phyloP scores from a whole-genome alignment of 805 yeast species.

The Zygosaccharomyces gambellarensis region DNA sequence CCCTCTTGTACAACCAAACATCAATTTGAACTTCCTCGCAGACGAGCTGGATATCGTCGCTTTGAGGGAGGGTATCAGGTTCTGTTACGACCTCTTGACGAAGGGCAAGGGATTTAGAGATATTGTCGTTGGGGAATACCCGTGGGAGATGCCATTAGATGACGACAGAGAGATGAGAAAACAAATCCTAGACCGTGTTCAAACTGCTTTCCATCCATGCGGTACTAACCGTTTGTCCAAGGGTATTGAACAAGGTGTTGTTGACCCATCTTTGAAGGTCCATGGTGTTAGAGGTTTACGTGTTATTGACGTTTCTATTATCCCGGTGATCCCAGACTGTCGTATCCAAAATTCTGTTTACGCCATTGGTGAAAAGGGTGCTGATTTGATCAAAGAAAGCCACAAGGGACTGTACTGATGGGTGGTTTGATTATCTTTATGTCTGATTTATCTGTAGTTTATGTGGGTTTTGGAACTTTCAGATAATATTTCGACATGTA shows the following conservation, averaged over 20 bases:
- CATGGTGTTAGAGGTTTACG: slow-evolving; percentile 31
- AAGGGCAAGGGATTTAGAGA: slow-evolving; percentile 32
- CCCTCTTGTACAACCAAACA: slow-evolving; percentile 27
- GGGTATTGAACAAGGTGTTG: slow-evolving; percentile 23
- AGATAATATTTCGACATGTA: too few species aligned
- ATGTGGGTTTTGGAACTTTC: too few species aligned
- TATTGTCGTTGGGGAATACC: slow-evolving; percentile 29
- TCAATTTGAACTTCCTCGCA: slow-evolving; percentile 28
- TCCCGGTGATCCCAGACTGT: slow-evolving; percentile 33
- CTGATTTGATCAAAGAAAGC: slow-evolving; percentile 24
- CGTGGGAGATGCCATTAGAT: slow-evolving; percentile 33
- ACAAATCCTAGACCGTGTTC: slow-evolving; percentile 31
- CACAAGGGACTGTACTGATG: slow-evolving; percentile 13
- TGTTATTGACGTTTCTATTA: slow-evolving; percentile 33
- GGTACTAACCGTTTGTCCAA: slow-evolving; percentile 28
- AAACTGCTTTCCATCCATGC: slow-evolving; percentile 35
- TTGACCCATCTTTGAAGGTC: slow-evolving; percentile 31
- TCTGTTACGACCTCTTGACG: slow-evolving; percentile 29
- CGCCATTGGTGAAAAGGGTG: slow-evolving; percentile 31
- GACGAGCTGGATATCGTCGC: slow-evolving; percentile 34
- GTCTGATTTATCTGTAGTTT: too few species aligned
- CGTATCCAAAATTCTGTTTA: slow-evolving; percentile 30
- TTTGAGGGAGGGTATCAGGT: slow-evolving; percentile 33
- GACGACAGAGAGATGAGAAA: slow-evolving; percentile 31
- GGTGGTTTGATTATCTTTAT: not conserved